Evolutionary conservation across 129 eudicot species (phyloP).

Genomic region (Gnaphalium uliginosum): DNA sequence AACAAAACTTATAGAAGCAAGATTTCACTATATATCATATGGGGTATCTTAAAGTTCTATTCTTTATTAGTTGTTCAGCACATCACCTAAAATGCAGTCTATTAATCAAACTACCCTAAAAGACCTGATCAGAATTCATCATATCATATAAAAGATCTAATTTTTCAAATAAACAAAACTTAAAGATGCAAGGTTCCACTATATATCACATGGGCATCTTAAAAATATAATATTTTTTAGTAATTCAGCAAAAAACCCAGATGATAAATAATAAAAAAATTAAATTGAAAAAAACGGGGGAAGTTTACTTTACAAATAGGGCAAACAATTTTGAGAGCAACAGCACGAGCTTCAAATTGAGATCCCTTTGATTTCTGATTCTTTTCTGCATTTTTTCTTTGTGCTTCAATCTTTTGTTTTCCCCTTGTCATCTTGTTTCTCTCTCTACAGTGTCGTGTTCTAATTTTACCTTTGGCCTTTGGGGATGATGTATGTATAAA

Average conservation of each 20-base stretch:
- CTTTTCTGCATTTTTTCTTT: slow-evolving; percentile 81
- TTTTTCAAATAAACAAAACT: not conserved
- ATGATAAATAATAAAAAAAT: too few species aligned
- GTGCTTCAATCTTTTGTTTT: slow-evolving; percentile 94
- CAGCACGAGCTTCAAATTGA: slow-evolving; percentile 91
- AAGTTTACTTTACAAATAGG: slow-evolving; percentile 72
- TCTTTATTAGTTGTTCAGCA: not conserved
- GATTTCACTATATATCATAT: not conserved
- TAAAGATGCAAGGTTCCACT: not conserved
- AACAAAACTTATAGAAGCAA: not conserved
- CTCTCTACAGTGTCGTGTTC: slow-evolving; percentile 11
- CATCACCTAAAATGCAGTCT: not conserved
- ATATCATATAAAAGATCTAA: not conserved
- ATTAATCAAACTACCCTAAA: not conserved
- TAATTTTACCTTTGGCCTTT: not conserved
- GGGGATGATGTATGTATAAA: not conserved
- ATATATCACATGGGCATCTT: not conserved
- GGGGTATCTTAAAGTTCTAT: not conserved
- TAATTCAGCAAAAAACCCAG: not conserved
- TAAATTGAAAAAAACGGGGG: not conserved
- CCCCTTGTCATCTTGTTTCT: slow-evolving; percentile 81
- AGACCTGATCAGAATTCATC: not conserved
- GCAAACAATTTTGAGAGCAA: slow-evolving; percentile 87
- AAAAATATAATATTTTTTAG: too few species aligned
- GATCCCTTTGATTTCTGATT: slow-evolving; percentile 83